Evolutionary conservation across 2,329 filamentous ascomycete genomes (phyloP), one percentile per base, ranked within the genome.

Genomic region (Xylaria polymorpha): DNA sequence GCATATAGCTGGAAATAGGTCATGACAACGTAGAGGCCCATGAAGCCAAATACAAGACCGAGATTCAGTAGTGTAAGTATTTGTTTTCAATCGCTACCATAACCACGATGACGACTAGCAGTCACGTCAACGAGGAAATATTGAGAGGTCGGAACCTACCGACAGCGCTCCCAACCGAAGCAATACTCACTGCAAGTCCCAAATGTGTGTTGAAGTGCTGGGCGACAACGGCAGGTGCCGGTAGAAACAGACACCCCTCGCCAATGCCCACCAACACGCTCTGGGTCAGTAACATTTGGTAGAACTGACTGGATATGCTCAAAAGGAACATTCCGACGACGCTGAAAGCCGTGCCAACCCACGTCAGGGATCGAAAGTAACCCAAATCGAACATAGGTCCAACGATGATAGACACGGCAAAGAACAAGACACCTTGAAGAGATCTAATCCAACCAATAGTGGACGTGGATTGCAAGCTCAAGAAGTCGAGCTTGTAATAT

Each of bases 371-470:
- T 7, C 65, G 66, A n/a, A 72, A 61, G 61, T 74, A 73, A 0
- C 75, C 75, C 1, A 59, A 29, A 57, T 76, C 74, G 50, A 69
- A 74, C 7, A 73, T 15, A 4, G 74, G 75, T 0, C 75, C 74
- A 1, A 67, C 65, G 12, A 71, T 51, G 4, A 74, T 32, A 1
- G 67, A 66, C 20, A 67, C 63, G 5, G 72, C 29, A 29, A 75
- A 71, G 6, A 75, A 64, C 15, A 74, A 51, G 48, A 71, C 75
- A 25, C 66, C 63, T 35, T 74, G 74, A 8, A 69, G 67, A 1
- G 70, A 71, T 1, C 74, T 73, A 18, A 77, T 75, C 74, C 74
- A 76, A 2, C 71, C 48, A 14, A 77, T 74, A 48, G 53, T 67
- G 4, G 72, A 74, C 4, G 72, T 59, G 0, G 74, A 62, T 22